A percentile compares a stretch with the other conserved stretches of the same genome.
These are phyloP conservation scores for Penicillium riverlandense DNA, from an alignment of 495 filamentous ascomycete species.

Conservation along the genomic window DNA sequence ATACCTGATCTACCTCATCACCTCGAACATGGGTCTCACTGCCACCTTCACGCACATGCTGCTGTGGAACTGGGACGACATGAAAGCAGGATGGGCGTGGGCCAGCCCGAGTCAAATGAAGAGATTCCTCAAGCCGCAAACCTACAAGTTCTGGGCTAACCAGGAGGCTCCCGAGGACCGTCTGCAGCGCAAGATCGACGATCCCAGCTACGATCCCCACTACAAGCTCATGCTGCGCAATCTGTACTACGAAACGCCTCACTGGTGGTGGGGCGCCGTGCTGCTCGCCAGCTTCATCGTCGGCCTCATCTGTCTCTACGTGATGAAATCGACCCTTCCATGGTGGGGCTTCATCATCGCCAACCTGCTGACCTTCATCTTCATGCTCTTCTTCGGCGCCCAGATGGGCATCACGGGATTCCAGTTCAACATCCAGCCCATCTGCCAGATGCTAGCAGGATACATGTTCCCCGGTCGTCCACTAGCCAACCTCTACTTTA, in stretches of 20 bases:
- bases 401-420: conserved; percentile 34
- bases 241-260: conserved; percentile 33
- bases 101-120: neutral
- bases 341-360: conserved; percentile 44
- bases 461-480: conserved; percentile 28
- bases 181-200: conserved; percentile 1
- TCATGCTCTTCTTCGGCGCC: conserved; percentile 27
- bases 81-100: conserved; percentile 22
- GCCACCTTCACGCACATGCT: conserved; percentile 32
- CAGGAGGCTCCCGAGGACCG: no score
- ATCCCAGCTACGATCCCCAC: conserved; percentile 27
- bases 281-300: conserved; percentile 34
- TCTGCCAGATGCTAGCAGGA: conserved; percentile 31
- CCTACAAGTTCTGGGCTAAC: no score
- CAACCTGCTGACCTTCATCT: conserved; percentile 24
- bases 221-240: conserved; percentile 27
- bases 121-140: no score
- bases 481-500: conserved; percentile 26
- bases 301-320: conserved; percentile 33
- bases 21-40: conserved; percentile 34
- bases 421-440: conserved; percentile 19
- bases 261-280: conserved; percentile 5
- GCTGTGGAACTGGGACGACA: conserved; percentile 26
- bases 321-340: conserved; percentile 38
- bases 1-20: conserved; percentile 33